Evolutionary conservation across 805 yeast species (phyloP).

Genomic region (Limtongia smithiae): DNA sequence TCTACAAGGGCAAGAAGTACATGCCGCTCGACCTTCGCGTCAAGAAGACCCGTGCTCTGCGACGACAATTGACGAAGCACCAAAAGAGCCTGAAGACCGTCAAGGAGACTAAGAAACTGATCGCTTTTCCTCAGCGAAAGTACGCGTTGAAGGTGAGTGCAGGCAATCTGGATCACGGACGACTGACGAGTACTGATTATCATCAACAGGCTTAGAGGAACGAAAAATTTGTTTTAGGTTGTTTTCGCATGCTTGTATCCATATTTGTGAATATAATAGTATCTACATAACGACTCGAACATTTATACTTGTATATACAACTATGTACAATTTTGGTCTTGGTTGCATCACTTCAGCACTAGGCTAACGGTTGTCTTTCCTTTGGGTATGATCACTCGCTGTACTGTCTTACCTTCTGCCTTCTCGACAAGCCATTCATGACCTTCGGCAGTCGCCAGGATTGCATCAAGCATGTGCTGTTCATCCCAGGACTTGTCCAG

Average conservation of each 20-base stretch:
- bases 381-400: slow-evolving; percentile 48
- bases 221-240: slow-evolving; percentile 11
- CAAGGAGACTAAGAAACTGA: slow-evolving; percentile 85
- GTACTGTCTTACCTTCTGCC: slow-evolving; percentile 40
- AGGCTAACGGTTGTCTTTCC: slow-evolving; percentile 29
- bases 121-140: slow-evolving; percentile 97
- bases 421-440: slow-evolving; percentile 41
- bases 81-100: slow-evolving; percentile 80
- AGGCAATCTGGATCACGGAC: neutral
- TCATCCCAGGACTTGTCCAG: slow-evolving; percentile 31
- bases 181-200: neutral
- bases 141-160: slow-evolving; percentile 81
- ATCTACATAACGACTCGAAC: neutral
- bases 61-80: slow-evolving; percentile 88
- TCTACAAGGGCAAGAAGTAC: slow-evolving; percentile 82
- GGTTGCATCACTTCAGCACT: slow-evolving; percentile 10
- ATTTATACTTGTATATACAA: neutral
- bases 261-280: slow-evolving; percentile 24
- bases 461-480: slow-evolving; percentile 39
- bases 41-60: slow-evolving; percentile 99
- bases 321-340: neutral
- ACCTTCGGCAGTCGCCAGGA: slow-evolving; percentile 41
- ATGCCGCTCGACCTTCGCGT: slow-evolving; percentile 98
- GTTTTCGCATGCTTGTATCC: slow-evolving; percentile 21
- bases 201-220: slow-evolving; percentile 14